Evolutionary conservation across 2,329 filamentous ascomycete genomes (phyloP).

Genomic region (Ascochyta fabae): DNA sequence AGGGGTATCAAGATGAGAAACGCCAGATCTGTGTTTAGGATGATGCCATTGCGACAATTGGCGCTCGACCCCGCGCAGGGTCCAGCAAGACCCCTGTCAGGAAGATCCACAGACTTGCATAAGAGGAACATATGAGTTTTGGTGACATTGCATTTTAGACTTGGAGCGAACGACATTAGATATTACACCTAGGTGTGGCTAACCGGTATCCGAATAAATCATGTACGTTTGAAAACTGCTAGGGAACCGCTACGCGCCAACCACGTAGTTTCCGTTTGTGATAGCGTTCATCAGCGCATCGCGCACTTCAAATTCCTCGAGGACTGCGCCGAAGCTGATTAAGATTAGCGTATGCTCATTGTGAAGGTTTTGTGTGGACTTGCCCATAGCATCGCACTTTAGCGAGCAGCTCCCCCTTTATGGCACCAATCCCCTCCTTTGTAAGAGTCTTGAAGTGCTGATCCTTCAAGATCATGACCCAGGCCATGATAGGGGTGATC

Average conservation of each 20-base stretch:
- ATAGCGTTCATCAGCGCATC: conserved; percentile 79
- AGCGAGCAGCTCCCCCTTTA: conserved; percentile 75
- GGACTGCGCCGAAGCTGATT: conserved; percentile 69
- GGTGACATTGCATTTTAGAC: conserved; percentile 13
- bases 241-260: conserved; percentile 6
- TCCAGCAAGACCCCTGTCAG: conserved; percentile 4
- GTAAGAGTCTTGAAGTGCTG: conserved; percentile 68
- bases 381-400: conserved; percentile 95
- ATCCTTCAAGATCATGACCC: conserved; percentile 75
- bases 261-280: conserved; percentile 35
- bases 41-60: conserved; percentile 18
- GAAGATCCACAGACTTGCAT: conserved; percentile 11
- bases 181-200: conserved; percentile 23
- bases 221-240: not conserved
- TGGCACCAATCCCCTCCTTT: conserved; percentile 70
- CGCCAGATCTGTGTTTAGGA: conserved; percentile 15
- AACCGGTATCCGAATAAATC: not conserved
- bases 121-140: conserved; percentile 19
- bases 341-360: conserved; percentile 12
- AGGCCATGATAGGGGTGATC: conserved; percentile 95
- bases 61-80: conserved; percentile 16
- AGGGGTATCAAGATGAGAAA: conserved; percentile 15
- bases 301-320: conserved; percentile 75
- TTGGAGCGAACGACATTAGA: conserved; percentile 28
- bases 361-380: conserved; percentile 46